Percentiles rank a stretch among this genome's conserved stretches.
Evolutionary conservation across 208 protist species (phyloP).

Genomic region (Spongospora subterranea): DNA sequence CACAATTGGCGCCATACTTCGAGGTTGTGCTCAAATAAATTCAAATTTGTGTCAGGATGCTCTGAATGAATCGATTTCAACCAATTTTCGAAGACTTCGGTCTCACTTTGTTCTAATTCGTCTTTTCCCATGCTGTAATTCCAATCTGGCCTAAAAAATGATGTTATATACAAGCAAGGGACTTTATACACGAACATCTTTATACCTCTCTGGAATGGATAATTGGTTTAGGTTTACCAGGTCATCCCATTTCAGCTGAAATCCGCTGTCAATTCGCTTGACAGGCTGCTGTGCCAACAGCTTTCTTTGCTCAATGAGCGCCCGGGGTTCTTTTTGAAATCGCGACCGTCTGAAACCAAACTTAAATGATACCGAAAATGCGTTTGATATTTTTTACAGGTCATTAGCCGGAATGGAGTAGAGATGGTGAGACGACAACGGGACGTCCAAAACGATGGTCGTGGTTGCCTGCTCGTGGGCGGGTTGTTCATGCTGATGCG

Average conservation of each 20-base stretch:
- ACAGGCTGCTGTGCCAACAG: not conserved
- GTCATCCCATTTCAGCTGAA: not conserved
- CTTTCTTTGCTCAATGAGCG: not conserved
- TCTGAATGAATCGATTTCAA: not conserved
- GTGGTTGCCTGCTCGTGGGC: not conserved
- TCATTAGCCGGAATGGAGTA: not conserved
- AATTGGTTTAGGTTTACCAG: not conserved
- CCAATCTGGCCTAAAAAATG: not conserved
- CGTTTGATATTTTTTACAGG: not conserved
- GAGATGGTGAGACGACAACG: not conserved
- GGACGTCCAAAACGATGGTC: not conserved
- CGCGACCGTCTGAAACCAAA: not conserved
- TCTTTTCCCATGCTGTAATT: not conserved
- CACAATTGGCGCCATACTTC: constrained; percentile 9
- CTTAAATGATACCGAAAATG: not conserved
- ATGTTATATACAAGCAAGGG: no score
- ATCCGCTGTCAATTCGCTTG: not conserved
- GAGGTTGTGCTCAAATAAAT: constrained; percentile 5
- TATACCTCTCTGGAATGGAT: not conserved
- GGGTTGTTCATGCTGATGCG: not conserved
- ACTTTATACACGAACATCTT: no score
- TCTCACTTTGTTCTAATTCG: not conserved
- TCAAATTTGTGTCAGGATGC: not conserved
- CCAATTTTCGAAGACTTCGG: not conserved
- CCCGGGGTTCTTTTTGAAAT: not conserved